Evolutionary conservation across 2,329 filamentous ascomycete genomes (phyloP), one percentile per base, ranked within the genome.

Genomic region (Phialophora expanda): DNA sequence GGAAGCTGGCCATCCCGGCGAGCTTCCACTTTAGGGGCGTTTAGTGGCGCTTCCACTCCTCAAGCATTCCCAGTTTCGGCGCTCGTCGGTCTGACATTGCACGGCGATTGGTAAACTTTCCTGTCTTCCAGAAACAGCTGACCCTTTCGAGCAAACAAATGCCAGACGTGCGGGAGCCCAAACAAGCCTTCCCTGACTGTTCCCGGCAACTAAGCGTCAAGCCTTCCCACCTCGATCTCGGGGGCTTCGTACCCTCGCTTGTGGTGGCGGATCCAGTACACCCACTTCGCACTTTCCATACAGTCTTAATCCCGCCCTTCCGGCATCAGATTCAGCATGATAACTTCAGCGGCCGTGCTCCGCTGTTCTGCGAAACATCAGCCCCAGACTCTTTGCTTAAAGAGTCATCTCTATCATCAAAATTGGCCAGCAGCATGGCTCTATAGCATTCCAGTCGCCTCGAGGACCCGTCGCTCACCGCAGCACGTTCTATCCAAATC

Each of bases 141-240:
- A 57, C 55, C 46, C 30, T 46, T 57, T 57, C 20, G 9, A 46
- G 34, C 30, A 24, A 14, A n/a, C 22, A 12, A 34, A 55, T 55
- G 14, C 6, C 55, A n/a, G 55, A 46, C 11, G 5, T 46, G 55
- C 22, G 46, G 55, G 30, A 41, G 22, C 32, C 20, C 38, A 46
- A 57, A 46, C 32, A 57, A 4, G 17, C 30, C 55, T 46, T 57
- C 22, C 17, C n/a, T 46, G 30, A 34, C 17, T 20, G 26, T 12
- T 30, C 51, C 8, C 8, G 30, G 30, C 7, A n/a, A 44, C 38
- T 44, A 44, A 44, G 38, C 22, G 26, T 14, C 48, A 22, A 51
- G 26, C 22, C 22, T 46, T 5, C 34, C 44, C 55, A 38, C 55
- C 55, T 44, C 34, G 55, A 57, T 57, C 55, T 57, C 55, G 55